These are phyloP conservation scores for Ulota crispa DNA, from an alignment of 225 moss, liverwort and hornwort species.

Conservation along the genomic window DNA sequence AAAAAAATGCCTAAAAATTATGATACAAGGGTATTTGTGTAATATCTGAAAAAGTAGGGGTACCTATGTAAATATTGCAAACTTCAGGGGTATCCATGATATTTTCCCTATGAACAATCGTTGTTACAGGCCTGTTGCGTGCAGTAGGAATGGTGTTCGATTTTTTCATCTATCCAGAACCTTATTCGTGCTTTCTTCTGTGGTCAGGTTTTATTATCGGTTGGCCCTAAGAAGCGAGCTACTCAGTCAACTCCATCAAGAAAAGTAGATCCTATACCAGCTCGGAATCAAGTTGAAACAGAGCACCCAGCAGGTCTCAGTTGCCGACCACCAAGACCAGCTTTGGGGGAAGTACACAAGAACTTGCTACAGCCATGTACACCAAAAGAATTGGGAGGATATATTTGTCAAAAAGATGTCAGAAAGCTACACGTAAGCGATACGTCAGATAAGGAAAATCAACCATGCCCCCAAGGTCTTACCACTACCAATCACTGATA, in stretches of 20 bases:
- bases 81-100: too few species aligned
- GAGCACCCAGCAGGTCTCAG: constrained; percentile 11
- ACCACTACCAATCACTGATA: constrained; percentile 9
- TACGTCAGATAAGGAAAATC: constrained; percentile 37
- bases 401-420: not conserved
- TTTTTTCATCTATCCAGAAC: not conserved
- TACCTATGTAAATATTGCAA: too few species aligned
- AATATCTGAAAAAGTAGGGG: too few species aligned
- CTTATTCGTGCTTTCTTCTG: not conserved
- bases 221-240: constrained; percentile 24
- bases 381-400: constrained; percentile 6
- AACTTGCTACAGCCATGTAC: constrained; percentile 26
- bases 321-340: constrained; percentile 33
- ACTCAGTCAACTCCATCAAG: constrained; percentile 17
- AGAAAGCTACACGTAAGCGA: not conserved
- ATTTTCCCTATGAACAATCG: not conserved
- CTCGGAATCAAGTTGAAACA: not conserved
- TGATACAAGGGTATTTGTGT: too few species aligned
- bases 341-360: constrained; percentile 25
- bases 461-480: not conserved
- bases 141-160: not conserved
- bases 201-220: constrained; percentile 33
- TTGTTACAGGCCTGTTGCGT: not conserved
- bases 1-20: too few species aligned
- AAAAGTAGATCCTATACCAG: not conserved